Base-by-base conservation (phyloP, 2,329 filamentous ascomycete genomes). In the Aspergillus fischeri region DNA sequence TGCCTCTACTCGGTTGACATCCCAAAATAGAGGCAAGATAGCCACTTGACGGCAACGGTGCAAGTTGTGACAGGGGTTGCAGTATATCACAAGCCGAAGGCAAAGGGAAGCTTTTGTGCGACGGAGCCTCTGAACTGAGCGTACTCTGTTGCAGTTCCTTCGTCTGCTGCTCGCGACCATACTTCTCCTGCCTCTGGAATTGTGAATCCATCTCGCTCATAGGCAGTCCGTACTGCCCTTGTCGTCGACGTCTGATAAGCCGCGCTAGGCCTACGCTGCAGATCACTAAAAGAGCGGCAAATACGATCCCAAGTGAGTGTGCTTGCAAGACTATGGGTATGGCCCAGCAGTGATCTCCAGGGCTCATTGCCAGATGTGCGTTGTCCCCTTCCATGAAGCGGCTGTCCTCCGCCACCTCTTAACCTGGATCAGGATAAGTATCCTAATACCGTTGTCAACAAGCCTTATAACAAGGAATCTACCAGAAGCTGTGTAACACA, bases 21-120 rank as follows among this genome's bases (percentile, higher is more conserved):
- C 52, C 48, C 44, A 65, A 44, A 24, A 62, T 51, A 7, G 64
- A 56, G 24, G 63, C 65, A 24, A 67, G 49, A 54, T 66, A 63
- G 51, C 65, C 65, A 60, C 65, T 67, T 3, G 64, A 56, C 24
- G 65, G 65, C 57, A 67, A 55, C 21, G 57, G 55, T 29, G 62
- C 62, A 47, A 55, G 49, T 21, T 61, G 59, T 17, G 65, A 67
- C 54, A 67, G 52, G 32, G 65, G 65, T 51, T 63, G 59, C 58
- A 67, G 55, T 45, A 67, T 62, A 60, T 65, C 65, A 54, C 65
- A 65, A 38, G 65, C 63, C 27, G 65, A 65, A 47, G 64, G 64
- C 28, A 65, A 49, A 8, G 54, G 55, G 45, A 52, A 25, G 25
- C 49, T 41, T 45, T 20, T 42, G 20, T 51, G 45, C 49, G 56